These are phyloP conservation scores for Entophlyctis luteolus DNA, from an alignment of 192 early-diverging fungal genomes.

Conservation along the genomic window DNA sequence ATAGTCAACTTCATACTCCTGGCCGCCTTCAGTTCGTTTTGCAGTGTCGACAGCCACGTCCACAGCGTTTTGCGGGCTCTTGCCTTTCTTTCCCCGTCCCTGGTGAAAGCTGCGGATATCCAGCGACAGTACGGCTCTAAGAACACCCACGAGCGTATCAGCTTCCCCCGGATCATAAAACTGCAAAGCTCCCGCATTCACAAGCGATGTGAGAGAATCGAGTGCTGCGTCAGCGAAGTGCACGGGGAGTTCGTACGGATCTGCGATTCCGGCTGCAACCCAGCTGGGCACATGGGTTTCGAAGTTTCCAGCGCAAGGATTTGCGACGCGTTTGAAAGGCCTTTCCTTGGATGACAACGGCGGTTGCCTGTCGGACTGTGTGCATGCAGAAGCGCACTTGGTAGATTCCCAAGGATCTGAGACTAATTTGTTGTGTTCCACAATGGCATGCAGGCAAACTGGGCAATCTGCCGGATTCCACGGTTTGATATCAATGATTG, in stretches of 20 bases:
- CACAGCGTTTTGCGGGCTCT: neutral
- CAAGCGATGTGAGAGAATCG: neutral
- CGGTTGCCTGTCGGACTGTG: neutral
- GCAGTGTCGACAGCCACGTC: slow-evolving; percentile 13
- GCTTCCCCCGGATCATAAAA: slow-evolving; percentile 15
- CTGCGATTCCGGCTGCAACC: slow-evolving; percentile 28
- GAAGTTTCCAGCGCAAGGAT: slow-evolving; percentile 20
- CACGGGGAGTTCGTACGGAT: slow-evolving; percentile 33
- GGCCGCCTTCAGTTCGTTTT: slow-evolving; percentile 15
- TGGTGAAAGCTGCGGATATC: slow-evolving; percentile 31
- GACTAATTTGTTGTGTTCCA: slow-evolving; percentile 7
- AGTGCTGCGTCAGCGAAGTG: neutral
- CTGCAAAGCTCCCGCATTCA: slow-evolving; percentile 13
- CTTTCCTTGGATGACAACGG: neutral
- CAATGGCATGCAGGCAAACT: slow-evolving; percentile 22
- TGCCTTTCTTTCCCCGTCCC: slow-evolving; percentile 15
- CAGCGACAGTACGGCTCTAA: slow-evolving; percentile 13
- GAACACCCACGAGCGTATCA: neutral
- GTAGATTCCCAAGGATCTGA: slow-evolving; percentile 4
- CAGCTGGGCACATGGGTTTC: slow-evolving; percentile 27
- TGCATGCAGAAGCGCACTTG: slow-evolving; percentile 1
- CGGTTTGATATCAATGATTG: slow-evolving; percentile 38
- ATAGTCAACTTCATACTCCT: slow-evolving; percentile 26
- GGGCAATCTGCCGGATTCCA: slow-evolving; percentile 41
- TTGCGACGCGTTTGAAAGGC: neutral